Base-by-base conservation (phyloP, 441 rosid species). In the Erodium chrysanthum region DNA sequence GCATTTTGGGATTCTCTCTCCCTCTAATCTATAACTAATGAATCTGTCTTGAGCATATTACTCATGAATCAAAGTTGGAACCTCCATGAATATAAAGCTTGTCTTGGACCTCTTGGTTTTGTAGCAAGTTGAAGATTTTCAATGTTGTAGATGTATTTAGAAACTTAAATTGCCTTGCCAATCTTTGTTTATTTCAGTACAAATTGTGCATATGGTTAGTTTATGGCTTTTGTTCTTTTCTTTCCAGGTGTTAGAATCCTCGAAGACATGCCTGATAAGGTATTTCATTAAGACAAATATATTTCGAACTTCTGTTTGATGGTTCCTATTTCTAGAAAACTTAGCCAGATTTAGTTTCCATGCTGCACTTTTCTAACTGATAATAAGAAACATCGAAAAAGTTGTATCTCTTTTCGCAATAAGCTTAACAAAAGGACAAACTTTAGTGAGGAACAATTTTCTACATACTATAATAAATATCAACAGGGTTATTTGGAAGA, bases 231-330 rank as follows among this genome's bases (percentile, higher is more conserved):
- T 12, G 48, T 61, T 27, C 69, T 29, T 71, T 64, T 62, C 5
- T 21, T 52, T 37, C 61, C 86, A 95, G 98, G 99, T 75, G 81
- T 89, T 75, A 85, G 99, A 84, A 89, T 95, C 76, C 86, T 95
- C 67, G 97, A 95, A 84, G 98, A 95, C 74, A 84, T 88, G 52
- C 82, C 92, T 70, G 78, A 85, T 66, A 92, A 95, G 99, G 99
- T 95, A 86, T 74, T 25, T 25, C 65, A 61, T 35, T 35, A 35
- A 9, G 40, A 35, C 40, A 35, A 8, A 35, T 5, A 35, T 35
- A 35, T 35, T 35, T 35, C 40, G 9, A 35, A 35, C 40, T 35
- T 35, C 7, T 35, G 5, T 35, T 7, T n/a, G n/a, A 35, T 35
- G 40, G 40, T 35, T 35, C 40, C 35, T 42, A 42, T 42, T 11